Conservation (phyloP, 345 rosid genomes). For the Kandelia obovata region DNA sequence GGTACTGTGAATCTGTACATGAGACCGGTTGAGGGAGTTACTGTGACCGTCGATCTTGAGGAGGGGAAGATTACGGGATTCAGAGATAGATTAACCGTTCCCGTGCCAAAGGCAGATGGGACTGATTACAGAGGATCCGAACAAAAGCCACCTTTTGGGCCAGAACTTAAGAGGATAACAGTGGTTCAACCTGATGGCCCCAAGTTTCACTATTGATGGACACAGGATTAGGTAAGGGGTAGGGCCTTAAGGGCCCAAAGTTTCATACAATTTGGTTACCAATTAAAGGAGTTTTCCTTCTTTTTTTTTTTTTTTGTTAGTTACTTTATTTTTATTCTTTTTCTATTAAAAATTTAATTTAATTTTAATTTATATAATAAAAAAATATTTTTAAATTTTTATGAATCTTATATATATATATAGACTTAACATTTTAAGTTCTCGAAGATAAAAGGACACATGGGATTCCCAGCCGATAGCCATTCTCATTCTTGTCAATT, state of each 20-base stretch:
- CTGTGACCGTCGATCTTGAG: conserved; percentile 33
- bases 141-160: conserved; percentile 21
- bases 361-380: no score
- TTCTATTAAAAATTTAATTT: no score
- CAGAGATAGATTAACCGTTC: conserved; percentile 20
- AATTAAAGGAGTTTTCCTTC: no score
- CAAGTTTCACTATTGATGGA: conserved; percentile 37
- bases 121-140: conserved; percentile 40
- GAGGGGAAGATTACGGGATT: conserved; percentile 27
- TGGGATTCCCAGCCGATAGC: no score
- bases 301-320: no score
- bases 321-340: no score
- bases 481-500: no score
- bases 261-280: no score
- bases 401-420: no score
- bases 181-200: conserved; percentile 42
- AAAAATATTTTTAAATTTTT: no score
- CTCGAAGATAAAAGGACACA: no score
- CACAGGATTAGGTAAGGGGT: conserved; percentile 25
- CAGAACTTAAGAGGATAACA: conserved; percentile 20
- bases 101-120: conserved; percentile 35
- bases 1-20: conserved; percentile 36
- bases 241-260: neutral
- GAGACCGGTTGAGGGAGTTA: conserved; percentile 40
- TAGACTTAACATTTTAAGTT: no score